Evolutionary conservation across 2,329 filamentous ascomycete genomes (phyloP), one percentile per base, ranked within the genome.

Genomic region (Plenodomus biglobosus): DNA sequence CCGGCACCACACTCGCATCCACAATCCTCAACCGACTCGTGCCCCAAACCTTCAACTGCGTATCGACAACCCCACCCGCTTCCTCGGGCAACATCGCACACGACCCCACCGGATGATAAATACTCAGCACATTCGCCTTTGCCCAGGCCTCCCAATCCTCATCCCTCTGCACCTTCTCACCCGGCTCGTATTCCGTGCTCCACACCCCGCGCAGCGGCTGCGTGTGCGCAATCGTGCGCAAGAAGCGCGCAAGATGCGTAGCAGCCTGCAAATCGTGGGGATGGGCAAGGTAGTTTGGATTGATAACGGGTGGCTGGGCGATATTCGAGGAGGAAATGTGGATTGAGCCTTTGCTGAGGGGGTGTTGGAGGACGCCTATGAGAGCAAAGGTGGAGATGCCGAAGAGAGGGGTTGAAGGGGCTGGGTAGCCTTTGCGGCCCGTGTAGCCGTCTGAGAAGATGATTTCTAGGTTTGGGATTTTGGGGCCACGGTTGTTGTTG

Each of bases 391-490:
- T 70, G n/a, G 49, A 47, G n/a, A 58, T 60, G 16, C 65, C 63
- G 32, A 60, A 64, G 6, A 60, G 50, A 1, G 60, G 48, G 1
- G 55, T 71, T 40, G 54, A 72, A 13, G 44, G 50, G 2, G 53
- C 52, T 1, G 63, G 63, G 37, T 68, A 66, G 30, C 72, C 69
- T 53, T 70, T 71, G 36, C 66, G 52, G 15, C 76, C 76, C 1
- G 73, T 74, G 58, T 76, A 78, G 2, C 74, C 74, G 49, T 78
- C 75, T 1, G 73, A 73, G 55, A 78, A 75, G 47, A 77, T 74
- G 30, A 76, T 51, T 55, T 77, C 75, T 1, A 75, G 53, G n/a
- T n/a, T n/a, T n/a, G n/a, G n/a, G n/a, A n/a, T n/a, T n/a, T 48
- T 76, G 72, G 0, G 75, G 73, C 7, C 76, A 66, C n/a, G 52